phyloP scores from a whole-genome alignment of 441 rosid genomes.

The Syzygium syzygioides region DNA sequence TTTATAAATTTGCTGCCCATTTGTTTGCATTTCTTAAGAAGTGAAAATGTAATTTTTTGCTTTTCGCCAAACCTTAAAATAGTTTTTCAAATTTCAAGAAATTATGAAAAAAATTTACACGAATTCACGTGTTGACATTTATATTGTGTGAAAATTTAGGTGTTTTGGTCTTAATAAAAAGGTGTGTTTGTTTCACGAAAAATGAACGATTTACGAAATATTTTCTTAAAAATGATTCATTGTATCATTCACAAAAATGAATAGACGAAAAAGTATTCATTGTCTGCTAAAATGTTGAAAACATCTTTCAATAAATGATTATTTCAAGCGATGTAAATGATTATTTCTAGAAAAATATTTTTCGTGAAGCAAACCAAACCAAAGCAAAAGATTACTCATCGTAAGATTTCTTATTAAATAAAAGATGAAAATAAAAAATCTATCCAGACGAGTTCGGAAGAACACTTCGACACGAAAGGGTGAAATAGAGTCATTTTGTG shows the following conservation, averaged over 20 bases:
- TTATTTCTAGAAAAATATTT: neutral
- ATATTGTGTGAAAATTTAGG: neutral
- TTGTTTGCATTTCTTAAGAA: neutral
- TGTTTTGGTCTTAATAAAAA: neutral
- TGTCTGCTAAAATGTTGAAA: neutral
- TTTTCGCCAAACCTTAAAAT: neutral
- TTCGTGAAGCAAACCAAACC: neutral
- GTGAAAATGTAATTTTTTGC: neutral
- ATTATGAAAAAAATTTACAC: neutral
- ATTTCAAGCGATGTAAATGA: neutral
- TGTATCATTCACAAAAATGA: accelerated
- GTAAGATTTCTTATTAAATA: neutral
- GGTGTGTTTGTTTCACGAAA: neutral
- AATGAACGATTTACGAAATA: neutral
- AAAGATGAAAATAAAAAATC: neutral
- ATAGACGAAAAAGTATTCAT: neutral
- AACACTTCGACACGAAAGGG: neutral
- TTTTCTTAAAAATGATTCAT: neutral
- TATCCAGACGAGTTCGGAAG: neutral
- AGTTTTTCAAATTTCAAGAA: neutral
- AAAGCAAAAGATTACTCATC: neutral
- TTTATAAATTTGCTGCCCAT: neutral
- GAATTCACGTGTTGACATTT: neutral
- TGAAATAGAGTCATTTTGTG: neutral
- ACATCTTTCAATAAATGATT: neutral